Conservation (phyloP, 2,329 filamentous ascomycete species). For the Colletotrichum orbiculare region DNA sequence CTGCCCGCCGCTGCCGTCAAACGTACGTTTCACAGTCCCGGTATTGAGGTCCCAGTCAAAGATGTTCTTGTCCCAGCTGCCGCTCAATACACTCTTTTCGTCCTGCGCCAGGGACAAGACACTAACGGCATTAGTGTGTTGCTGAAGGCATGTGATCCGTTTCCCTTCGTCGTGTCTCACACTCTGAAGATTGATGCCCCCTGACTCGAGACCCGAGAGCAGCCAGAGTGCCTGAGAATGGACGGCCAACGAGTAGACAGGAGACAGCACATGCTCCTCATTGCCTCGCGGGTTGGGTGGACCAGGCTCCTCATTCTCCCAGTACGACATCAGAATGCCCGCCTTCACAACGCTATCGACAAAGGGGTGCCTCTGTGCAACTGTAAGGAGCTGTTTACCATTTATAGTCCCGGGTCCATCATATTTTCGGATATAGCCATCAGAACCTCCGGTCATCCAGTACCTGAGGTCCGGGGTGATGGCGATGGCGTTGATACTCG, state of each 20-base stretch:
- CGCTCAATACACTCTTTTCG: constrained; percentile 87
- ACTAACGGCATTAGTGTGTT: constrained; percentile 92
- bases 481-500: constrained; percentile 92
- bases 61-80: constrained; percentile 96
- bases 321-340: constrained; percentile 93
- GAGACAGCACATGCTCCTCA: constrained; percentile 77
- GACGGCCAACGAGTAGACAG: constrained; percentile 93
- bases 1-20: constrained; percentile 82
- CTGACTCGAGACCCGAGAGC: constrained; percentile 88
- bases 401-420: constrained; percentile 96
- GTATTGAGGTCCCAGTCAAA: constrained; percentile 96
- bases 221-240: constrained; percentile 93
- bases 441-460: constrained; percentile 92
- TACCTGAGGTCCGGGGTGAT: constrained; percentile 94
- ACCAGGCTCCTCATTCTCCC: constrained; percentile 91
- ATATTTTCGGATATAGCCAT: constrained; percentile 97
- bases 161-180: constrained; percentile 96
- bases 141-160: constrained; percentile 81
- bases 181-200: constrained; percentile 91
- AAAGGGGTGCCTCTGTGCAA: constrained; percentile 95
- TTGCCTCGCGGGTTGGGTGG: constrained; percentile 52
- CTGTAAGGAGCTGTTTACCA: constrained; percentile 90
- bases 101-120: constrained; percentile 85
- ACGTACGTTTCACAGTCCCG: constrained; percentile 79
- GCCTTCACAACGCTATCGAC: constrained; percentile 98